phyloP scores from a whole-genome alignment of 345 rosid genomes.

The Populus deltoides region DNA sequence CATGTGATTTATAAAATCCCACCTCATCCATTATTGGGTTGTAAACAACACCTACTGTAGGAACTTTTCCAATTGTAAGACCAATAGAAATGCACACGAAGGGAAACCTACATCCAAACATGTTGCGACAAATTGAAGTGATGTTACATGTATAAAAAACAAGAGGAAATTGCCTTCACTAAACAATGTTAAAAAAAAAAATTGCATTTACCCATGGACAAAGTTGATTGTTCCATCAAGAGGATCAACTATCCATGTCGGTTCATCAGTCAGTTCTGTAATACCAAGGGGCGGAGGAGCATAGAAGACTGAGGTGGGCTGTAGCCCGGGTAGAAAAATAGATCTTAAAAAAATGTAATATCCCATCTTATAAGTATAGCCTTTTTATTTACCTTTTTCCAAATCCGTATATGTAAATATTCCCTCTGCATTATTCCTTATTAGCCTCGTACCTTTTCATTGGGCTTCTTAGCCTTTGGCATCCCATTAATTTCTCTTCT shows the following conservation, averaged over 20 bases:
- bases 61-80: constrained; percentile 75
- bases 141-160: not conserved
- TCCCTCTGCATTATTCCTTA: no score
- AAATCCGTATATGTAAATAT: no score
- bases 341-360: no score
- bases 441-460: no score
- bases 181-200: not conserved
- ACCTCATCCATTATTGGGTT: constrained; percentile 97
- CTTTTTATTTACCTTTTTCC: no score
- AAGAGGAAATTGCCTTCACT: constrained; percentile 10
- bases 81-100: constrained; percentile 90
- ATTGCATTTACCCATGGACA: constrained; percentile 72
- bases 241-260: constrained; percentile 99
- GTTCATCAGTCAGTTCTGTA: constrained; percentile 81
- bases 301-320: no score
- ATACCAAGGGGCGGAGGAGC: no score
- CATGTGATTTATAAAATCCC: constrained; percentile 13
- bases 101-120: constrained; percentile 57
- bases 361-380: no score
- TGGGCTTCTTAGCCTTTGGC: no score
- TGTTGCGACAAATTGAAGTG: constrained; percentile 7
- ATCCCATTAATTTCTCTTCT: no score
- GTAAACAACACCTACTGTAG: constrained; percentile 83
- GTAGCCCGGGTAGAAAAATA: no score
- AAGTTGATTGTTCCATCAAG: constrained; percentile 98